Conservation (phyloP, 257 asterid species). For the Mentha longifolia region DNA sequence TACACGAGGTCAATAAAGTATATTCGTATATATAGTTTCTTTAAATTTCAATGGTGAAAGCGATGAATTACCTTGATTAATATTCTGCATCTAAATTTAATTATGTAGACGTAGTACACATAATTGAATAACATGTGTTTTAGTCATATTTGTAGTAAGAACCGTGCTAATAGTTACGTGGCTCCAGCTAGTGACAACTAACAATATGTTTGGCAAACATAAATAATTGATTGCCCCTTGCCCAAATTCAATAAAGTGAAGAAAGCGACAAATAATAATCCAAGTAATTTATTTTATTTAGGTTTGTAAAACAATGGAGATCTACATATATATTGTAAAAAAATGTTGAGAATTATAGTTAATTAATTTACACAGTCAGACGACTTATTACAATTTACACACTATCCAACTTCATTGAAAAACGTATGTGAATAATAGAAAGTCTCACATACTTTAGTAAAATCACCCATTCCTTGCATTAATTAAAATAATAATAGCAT, state of each 20-base stretch:
- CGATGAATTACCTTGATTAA: neutral
- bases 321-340: too few relatives aligned
- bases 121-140: neutral
- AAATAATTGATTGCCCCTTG: slow-evolving; percentile 11
- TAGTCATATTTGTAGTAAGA: neutral
- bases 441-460: too few relatives aligned
- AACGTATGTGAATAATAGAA: too few relatives aligned
- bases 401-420: too few relatives aligned
- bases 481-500: too few relatives aligned
- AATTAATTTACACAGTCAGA: too few relatives aligned
- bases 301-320: neutral
- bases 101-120: neutral
- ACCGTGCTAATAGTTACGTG: neutral
- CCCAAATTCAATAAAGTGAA: slow-evolving; percentile 7
- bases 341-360: too few relatives aligned
- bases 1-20: too few relatives aligned
- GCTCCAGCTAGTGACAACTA: slow-evolving; percentile 34
- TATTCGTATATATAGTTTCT: too few relatives aligned
- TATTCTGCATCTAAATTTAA: neutral
- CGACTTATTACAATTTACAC: too few relatives aligned
- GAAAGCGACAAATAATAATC: neutral
- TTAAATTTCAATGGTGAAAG: neutral
- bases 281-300: neutral
- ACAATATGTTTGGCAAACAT: slow-evolving; percentile 18
- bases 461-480: too few relatives aligned